Conservation (phyloP, 257 asterid species). For the Solanum chmielewskii region DNA sequence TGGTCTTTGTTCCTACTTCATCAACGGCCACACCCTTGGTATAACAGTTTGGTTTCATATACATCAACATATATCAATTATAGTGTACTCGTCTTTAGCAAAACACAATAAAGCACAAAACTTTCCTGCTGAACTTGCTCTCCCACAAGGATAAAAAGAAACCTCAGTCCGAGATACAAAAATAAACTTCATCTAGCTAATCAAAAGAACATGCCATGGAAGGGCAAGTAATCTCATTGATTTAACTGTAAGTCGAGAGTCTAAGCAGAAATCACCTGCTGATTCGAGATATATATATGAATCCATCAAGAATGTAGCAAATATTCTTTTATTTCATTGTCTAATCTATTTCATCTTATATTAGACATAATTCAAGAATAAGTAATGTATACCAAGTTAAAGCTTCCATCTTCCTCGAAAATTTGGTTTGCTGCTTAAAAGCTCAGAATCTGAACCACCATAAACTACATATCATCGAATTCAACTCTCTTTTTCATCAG, state of each 20-base stretch:
- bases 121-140: background rate
- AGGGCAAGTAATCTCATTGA: background rate
- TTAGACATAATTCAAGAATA: background rate
- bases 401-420: background rate
- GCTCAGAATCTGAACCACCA: background rate
- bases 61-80: background rate
- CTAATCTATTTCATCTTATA: background rate
- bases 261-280: background rate
- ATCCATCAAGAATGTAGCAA: background rate
- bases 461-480: background rate
- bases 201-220: background rate
- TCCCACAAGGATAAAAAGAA: background rate
- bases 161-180: background rate
- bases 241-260: background rate
- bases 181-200: background rate
- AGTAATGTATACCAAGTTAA: background rate
- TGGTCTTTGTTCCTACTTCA: background rate
- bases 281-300: background rate
- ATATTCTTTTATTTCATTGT: background rate
- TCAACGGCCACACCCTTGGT: background rate
- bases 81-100: background rate
- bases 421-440: background rate
- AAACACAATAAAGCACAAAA: background rate
- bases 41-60: background rate
- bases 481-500: constrained; percentile 38